Evolutionary conservation across 2,329 filamentous ascomycete species (phyloP).

Genomic region (Fusarium sublunatum): DNA sequence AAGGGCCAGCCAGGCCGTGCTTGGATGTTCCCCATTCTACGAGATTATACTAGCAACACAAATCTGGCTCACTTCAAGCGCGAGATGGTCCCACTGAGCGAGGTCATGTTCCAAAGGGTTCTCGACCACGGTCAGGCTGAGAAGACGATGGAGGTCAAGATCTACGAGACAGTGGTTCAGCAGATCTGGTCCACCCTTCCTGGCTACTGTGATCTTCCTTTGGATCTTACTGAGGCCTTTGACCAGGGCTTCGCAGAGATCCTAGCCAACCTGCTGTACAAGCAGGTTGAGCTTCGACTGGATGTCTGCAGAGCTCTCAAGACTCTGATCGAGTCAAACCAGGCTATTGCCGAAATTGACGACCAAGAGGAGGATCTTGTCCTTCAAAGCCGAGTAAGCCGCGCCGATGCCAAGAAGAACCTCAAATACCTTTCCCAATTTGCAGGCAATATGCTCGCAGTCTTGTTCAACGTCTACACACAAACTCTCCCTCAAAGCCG

Average conservation of each 20-base stretch:
- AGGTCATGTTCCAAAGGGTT: slow-evolving; percentile 88
- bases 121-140: slow-evolving; percentile 83
- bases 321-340: slow-evolving; percentile 90
- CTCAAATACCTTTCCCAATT: slow-evolving; percentile 82
- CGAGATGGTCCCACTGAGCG: slow-evolving; percentile 89
- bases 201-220: slow-evolving; percentile 91
- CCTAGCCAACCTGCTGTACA: slow-evolving; percentile 90
- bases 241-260: slow-evolving; percentile 91
- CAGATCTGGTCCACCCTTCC: slow-evolving; percentile 95
- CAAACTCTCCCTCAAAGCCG: slow-evolving; percentile 93
- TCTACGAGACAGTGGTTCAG: slow-evolving; percentile 95
- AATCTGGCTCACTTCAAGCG: slow-evolving; percentile 84
- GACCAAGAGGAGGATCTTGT: slow-evolving; percentile 77
- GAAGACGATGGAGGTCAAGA: slow-evolving; percentile 96
- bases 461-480: slow-evolving; percentile 99
- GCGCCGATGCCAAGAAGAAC: slow-evolving; percentile 80
- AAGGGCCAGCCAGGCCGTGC: slow-evolving; percentile 85
- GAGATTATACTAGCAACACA: slow-evolving; percentile 91
- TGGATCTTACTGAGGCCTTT: slow-evolving; percentile 81
- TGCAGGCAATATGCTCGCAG: slow-evolving; percentile 89
- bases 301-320: slow-evolving; percentile 90
- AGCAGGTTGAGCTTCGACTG: slow-evolving; percentile 86
- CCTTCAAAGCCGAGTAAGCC: slow-evolving; percentile 81
- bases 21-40: slow-evolving; percentile 92
- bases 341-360: slow-evolving; percentile 78